phyloP scores from a whole-genome alignment of 2,329 filamentous ascomycete species.

The Colletotrichum agaves region DNA sequence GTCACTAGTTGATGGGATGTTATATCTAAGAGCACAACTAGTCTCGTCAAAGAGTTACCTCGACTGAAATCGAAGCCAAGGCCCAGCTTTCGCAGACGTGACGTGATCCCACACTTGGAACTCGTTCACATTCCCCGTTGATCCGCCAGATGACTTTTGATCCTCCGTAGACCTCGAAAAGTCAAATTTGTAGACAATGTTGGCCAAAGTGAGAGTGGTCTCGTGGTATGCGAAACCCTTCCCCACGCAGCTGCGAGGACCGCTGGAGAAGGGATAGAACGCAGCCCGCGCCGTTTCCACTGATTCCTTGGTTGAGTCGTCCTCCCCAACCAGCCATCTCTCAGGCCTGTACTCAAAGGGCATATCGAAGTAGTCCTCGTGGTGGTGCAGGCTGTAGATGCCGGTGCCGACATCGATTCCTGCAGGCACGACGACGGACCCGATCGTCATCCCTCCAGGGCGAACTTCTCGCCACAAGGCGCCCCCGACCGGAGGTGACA shows the following conservation, averaged over 20 bases:
- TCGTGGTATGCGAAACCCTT: constrained; percentile 24
- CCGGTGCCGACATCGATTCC: constrained; percentile 37
- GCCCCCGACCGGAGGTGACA: constrained; percentile 35
- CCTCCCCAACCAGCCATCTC: constrained; percentile 37
- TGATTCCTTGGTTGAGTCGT: constrained; percentile 61
- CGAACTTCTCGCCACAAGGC: constrained; percentile 37
- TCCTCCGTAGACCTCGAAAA: constrained; percentile 2
- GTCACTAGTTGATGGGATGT: too few species aligned
- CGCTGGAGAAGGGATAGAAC: constrained; percentile 24
- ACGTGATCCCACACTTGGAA: constrained; percentile 30
- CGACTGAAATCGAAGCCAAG: constrained; percentile 14
- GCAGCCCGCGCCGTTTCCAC: constrained; percentile 64
- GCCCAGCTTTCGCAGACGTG: constrained; percentile 20
- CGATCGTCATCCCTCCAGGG: constrained; percentile 28
- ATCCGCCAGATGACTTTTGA: constrained; percentile 13
- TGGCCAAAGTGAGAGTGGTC: constrained; percentile 23
- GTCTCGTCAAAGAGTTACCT: background rate
- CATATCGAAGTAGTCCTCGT: constrained; percentile 5
- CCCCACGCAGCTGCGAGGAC: constrained; percentile 19
- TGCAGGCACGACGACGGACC: constrained; percentile 35
- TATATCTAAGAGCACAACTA: background rate
- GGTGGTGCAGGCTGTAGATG: constrained; percentile 40
- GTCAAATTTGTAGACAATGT: constrained; percentile 19
- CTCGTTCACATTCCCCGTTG: constrained; percentile 24
- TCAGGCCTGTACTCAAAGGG: constrained; percentile 21